Evolutionary conservation across 352 stramenopile species (phyloP), one percentile per base, ranked within the genome.

Genomic region (Phytophthora vignae): DNA sequence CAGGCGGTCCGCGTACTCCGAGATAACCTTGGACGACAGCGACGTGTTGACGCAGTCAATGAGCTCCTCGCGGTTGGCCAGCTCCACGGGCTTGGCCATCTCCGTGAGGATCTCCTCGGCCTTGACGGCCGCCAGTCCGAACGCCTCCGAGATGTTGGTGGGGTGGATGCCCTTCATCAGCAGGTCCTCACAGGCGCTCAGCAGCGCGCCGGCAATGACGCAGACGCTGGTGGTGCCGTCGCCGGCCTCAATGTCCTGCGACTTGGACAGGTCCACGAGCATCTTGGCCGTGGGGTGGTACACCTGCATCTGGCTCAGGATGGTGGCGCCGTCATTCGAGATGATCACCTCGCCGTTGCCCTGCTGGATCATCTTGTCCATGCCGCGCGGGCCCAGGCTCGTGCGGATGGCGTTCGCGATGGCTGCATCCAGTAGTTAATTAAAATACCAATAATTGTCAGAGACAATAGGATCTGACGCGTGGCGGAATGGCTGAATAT

Each of bases 311-410:
- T 99, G 98, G 68, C 85, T 97, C 21, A 99, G 77, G 79, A 99
- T 99, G 11, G 98, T 99, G n/a, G 98, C 98, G 55, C 98, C 98
- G 78, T 99, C 98, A 84, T 99, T 99, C 44, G 95, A 99, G 74
- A 99, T 99, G 56, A 99, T 92, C 50, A 99, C 98, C 76, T 99
- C 98, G 57, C 98, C 98, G 72, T 99, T 96, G 61, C 91, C 90
- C 58, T 98, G 90, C 80, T 99, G 94, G 78, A 99, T 99, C 84
- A 99, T 99, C 89, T 99, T 99, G 91, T 99, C 98, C 98, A 99
- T 99, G 52, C 98, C 98, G 21, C 97, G 92, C 10, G 98, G 98
- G 0, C 98, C 98, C 22, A 99, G 87, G 64, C 94, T 99, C 64
- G 98, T 99, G 62, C 98, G 93, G 72, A 99, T 97, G 38, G 98